Conservation (phyloP, 768 basidiomycete genomes). For the Lactarius akahatsu region DNA sequence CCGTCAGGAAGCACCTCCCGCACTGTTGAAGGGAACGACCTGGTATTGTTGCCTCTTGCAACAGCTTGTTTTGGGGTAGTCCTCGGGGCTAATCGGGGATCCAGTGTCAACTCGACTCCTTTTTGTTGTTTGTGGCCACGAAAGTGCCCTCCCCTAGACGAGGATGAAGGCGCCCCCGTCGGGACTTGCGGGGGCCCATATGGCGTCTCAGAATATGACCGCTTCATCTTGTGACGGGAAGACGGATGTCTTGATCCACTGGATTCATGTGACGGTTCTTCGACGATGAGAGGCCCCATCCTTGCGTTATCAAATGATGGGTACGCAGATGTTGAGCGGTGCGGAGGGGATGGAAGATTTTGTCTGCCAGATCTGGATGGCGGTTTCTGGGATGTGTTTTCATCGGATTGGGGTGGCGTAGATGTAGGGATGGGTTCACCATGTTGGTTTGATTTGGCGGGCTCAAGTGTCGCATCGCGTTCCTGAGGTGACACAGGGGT, state of each 20-base stretch:
- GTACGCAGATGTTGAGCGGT: not conserved
- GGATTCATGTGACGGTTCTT: not conserved
- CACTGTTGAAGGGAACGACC: not conserved
- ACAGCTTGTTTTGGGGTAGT: too few relatives aligned
- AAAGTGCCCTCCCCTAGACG: not conserved
- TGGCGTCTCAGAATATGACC: not conserved
- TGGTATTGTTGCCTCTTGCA: too few relatives aligned
- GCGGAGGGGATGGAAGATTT: not conserved
- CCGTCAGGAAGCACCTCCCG: conserved; percentile 1
- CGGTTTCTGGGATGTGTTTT: not conserved
- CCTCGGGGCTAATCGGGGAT: not conserved
- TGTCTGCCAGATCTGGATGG: not conserved
- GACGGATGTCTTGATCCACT: not conserved
- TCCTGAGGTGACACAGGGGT: not conserved
- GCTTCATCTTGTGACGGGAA: not conserved
- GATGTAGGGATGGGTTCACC: not conserved
- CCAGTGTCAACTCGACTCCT: not conserved
- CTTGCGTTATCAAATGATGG: not conserved
- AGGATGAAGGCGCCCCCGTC: not conserved
- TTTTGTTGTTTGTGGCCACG: not conserved
- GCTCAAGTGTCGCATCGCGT: not conserved
- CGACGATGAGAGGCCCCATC: not conserved
- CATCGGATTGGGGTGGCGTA: not conserved
- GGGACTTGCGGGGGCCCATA: not conserved
- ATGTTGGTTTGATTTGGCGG: not conserved